A percentile compares a stretch with the other conserved stretches of the same genome.
phyloP scores from a whole-genome alignment of 2,329 filamentous ascomycete species.

The Alternaria alternata region DNA sequence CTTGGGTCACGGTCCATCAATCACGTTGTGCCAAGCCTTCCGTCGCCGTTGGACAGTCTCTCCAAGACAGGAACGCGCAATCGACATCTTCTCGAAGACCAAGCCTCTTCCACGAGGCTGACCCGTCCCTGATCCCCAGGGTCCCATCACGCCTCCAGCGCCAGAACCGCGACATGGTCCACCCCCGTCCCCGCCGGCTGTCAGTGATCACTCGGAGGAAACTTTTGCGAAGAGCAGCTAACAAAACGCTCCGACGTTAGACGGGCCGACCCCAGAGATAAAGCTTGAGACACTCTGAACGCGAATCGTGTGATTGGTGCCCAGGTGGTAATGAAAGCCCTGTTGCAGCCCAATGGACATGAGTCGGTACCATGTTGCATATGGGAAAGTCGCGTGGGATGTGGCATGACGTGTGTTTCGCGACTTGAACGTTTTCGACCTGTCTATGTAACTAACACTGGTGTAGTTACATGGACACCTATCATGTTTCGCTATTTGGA shows the following conservation, averaged over 20 bases:
- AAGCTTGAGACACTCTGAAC: constrained; percentile 13
- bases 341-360: constrained; percentile 19
- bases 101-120: constrained; percentile 13
- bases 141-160: constrained; percentile 12
- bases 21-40: constrained; percentile 2
- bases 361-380: constrained; percentile 14
- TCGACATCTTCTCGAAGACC: constrained; percentile 10
- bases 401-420: constrained; percentile 14
- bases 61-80: constrained; percentile 8
- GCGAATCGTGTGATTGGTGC: constrained; percentile 17
- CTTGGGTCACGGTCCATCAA: constrained; percentile 5
- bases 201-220: constrained; percentile 19
- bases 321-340: constrained; percentile 12
- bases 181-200: constrained; percentile 10
- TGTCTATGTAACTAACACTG: constrained; percentile 9
- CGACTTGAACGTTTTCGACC: constrained; percentile 8
- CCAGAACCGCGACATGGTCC: constrained; percentile 11
- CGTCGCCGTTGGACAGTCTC: background rate
- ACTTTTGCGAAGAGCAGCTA: constrained; percentile 18
- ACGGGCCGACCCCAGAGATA: constrained; percentile 21
- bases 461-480: constrained; percentile 11
- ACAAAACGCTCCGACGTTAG: constrained; percentile 17
- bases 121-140: constrained; percentile 11
- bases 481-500: constrained; percentile 13
- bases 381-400: constrained; percentile 12